Base-by-base conservation (phyloP, 495 filamentous ascomycete genomes). In the Jackrogersella multiformis region DNA sequence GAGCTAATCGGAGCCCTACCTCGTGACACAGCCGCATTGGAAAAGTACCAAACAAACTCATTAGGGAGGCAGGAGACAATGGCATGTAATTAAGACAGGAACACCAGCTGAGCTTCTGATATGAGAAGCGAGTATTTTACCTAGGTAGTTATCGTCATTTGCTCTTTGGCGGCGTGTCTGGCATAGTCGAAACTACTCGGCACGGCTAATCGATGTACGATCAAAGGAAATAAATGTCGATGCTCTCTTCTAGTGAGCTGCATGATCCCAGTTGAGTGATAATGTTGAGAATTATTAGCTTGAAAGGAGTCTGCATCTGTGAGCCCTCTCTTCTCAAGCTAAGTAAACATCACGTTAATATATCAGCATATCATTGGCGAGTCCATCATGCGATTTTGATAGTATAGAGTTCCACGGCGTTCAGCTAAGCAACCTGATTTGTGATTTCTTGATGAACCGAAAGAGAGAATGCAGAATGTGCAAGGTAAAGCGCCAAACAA, bases 1-100 rank as follows among this genome's bases (percentile, higher is more conserved):
- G 68, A 63, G 32, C 45, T 28, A 21, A 30, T 71, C 15, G 46
- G 36, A 30, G 49, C 30, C 49, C 16, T 20, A 21, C 18, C 48
- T 53, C 16, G 32, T 18, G 26, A 13, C 45, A 49, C 24, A 9
- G 10, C 32, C 32, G 15, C 24, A 28, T 16, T 35, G 23, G 24
- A 34, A 34, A 34, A 34, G 28, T 18, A 18, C 24, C 28, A 20
- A 23, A 18, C 6, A 18, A 30, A 6, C 15, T 35, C 28, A 23
- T 23, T 53, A 30, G 49, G 16, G 49, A 30, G 23, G 28, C 36
- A 53, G 26, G 45, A 49, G 26, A 5, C n/a, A n/a, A 32, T 32
- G 20, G 34, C 34, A 49, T 49, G 45, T 46, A 4, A 46, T 21
- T 46, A 24, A 46, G 13, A 21, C 21, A 26, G 18, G 42, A 46